phyloP scores from a whole-genome alignment of 345 rosid genomes.

The Fremontodendron californicum region DNA sequence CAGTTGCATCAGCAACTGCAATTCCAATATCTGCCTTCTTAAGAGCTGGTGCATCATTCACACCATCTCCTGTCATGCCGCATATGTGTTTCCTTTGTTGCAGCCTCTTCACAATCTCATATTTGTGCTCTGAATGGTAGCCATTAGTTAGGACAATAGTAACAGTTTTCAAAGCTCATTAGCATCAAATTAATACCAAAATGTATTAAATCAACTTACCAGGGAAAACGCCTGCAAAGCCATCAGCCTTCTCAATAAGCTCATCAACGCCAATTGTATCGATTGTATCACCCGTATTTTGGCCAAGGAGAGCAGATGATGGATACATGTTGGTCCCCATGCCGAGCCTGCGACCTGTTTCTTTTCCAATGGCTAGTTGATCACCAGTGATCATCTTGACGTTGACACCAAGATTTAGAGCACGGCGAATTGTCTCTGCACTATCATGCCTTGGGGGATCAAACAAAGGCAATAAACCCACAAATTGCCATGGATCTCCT shows the following conservation, averaged over 20 bases:
- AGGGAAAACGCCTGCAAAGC: slow-evolving; percentile 75
- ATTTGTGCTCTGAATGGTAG: slow-evolving; percentile 36
- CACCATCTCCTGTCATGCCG: slow-evolving; percentile 65
- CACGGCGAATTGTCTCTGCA: slow-evolving; percentile 69
- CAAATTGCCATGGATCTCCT: slow-evolving; percentile 64
- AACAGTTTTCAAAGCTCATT: neutral
- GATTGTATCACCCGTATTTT: slow-evolving; percentile 38
- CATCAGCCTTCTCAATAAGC: slow-evolving; percentile 77
- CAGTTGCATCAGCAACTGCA: slow-evolving; percentile 71
- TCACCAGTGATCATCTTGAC: slow-evolving; percentile 85
- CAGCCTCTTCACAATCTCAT: slow-evolving; percentile 65
- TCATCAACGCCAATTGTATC: slow-evolving; percentile 50
- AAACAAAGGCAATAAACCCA: slow-evolving; percentile 66
- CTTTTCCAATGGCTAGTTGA: slow-evolving; percentile 70
- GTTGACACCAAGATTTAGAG: slow-evolving; percentile 65
- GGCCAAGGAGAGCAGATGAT: slow-evolving; percentile 61
- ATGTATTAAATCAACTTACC: neutral
- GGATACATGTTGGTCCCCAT: slow-evolving; percentile 86
- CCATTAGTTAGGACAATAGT: neutral
- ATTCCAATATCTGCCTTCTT: slow-evolving; percentile 72
- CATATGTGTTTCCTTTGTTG: slow-evolving; percentile 57
- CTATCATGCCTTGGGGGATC: slow-evolving; percentile 86
- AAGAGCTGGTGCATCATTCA: slow-evolving; percentile 67
- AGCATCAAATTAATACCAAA: neutral
- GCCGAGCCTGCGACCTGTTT: slow-evolving; percentile 70